phyloP scores from a whole-genome alignment of 768 basidiomycete genomes.

The Macrocybe gigantea region DNA sequence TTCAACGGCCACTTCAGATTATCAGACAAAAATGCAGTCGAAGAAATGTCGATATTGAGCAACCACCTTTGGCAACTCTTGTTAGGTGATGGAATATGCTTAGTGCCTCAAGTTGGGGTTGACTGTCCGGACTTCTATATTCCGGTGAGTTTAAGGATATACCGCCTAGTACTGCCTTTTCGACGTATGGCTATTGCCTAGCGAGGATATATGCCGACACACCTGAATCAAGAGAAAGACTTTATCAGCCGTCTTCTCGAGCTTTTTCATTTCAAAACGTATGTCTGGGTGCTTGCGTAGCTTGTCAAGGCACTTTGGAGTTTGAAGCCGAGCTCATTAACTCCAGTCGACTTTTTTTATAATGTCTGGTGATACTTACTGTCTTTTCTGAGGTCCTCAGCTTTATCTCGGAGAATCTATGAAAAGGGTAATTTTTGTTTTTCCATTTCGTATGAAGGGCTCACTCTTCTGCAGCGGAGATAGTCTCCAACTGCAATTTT shows the following conservation, averaged over 20 bases:
- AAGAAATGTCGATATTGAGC: background rate
- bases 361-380: conserved; percentile 25
- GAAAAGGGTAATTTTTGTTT: background rate
- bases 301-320: conserved; percentile 50
- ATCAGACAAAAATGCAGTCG: conserved; percentile 1
- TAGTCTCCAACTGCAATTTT: conserved; percentile 49
- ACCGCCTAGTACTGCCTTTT: conserved; percentile 65
- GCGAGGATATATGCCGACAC: conserved; percentile 1
- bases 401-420: conserved; percentile 62
- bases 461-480: conserved; percentile 66
- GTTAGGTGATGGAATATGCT: conserved; percentile 69
- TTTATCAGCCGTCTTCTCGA: conserved; percentile 71
- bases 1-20: conserved; percentile 62
- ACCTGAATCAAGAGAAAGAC: conserved; percentile 79
- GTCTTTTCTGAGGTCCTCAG: conserved; percentile 73
- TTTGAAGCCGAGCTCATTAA: too few species aligned
- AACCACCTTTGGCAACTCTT: conserved; percentile 69
- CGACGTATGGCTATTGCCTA: background rate
- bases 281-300: conserved; percentile 71
- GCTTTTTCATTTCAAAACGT: conserved; percentile 66
- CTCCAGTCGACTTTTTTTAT: background rate
- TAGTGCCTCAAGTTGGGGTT: conserved; percentile 65
- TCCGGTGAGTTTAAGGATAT: conserved; percentile 65
- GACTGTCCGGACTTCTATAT: conserved; percentile 66
- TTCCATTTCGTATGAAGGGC: conserved; percentile 8